A percentile compares a stretch with the other conserved stretches of the same genome.
phyloP scores from a whole-genome alignment of 306 rosid species.

The Herpetospermum pedunculosum region DNA sequence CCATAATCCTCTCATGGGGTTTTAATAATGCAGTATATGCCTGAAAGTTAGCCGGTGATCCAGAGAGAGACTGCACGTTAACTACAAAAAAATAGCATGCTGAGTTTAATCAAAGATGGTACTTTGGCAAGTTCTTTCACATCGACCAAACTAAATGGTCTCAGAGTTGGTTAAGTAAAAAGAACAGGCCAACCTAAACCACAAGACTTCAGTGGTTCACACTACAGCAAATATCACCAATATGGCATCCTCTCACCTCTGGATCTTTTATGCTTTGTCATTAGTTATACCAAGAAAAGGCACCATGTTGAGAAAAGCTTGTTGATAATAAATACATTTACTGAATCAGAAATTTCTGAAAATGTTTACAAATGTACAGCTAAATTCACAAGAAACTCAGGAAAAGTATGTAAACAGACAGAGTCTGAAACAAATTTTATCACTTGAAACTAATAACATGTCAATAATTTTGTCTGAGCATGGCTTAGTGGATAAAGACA shows the following conservation, averaged over 20 bases:
- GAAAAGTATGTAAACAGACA: neutral
- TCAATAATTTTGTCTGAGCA: neutral
- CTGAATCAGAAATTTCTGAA: neutral
- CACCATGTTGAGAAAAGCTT: neutral
- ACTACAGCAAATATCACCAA: neutral
- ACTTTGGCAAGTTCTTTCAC: neutral
- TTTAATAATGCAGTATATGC: conserved; percentile 84
- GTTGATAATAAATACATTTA: neutral
- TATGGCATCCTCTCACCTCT: neutral
- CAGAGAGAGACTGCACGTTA: conserved; percentile 85
- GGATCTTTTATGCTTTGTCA: neutral
- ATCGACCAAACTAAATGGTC: conserved; percentile 3
- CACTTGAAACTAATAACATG: neutral
- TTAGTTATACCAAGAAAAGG: neutral
- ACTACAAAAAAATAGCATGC: conserved; percentile 37
- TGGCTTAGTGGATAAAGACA: neutral
- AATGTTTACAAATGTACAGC: neutral
- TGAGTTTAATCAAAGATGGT: conserved; percentile 11
- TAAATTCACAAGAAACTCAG: neutral
- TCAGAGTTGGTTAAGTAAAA: neutral
- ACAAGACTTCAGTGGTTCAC: neutral
- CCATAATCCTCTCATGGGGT: conserved; percentile 97
- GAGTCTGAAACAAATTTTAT: neutral
- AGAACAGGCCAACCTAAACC: neutral
- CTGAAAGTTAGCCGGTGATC: conserved; percentile 94